Evolutionary conservation across 2,329 filamentous ascomycete species (phyloP).

Genomic region (Anisogramma anomala): DNA sequence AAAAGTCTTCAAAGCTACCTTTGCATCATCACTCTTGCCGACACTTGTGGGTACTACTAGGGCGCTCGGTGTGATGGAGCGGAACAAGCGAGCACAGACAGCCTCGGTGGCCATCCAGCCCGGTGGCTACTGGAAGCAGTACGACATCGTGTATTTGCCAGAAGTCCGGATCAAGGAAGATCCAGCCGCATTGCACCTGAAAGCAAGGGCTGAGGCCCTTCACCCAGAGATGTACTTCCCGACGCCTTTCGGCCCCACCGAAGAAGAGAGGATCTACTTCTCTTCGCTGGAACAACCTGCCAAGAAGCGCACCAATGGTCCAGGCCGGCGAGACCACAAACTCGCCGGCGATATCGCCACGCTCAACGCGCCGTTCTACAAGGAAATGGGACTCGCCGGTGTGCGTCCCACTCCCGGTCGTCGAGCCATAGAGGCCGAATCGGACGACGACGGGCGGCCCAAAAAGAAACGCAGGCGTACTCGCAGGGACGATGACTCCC

Average conservation of each 20-base stretch:
- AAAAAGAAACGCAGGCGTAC: neutral
- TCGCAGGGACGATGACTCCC: neutral
- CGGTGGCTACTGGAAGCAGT: constrained; percentile 9
- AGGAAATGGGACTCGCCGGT: constrained; percentile 17
- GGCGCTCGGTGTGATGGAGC: constrained; percentile 23
- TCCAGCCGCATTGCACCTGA: constrained; percentile 29
- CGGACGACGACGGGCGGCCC: constrained; percentile 7
- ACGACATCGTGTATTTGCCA: constrained; percentile 28
- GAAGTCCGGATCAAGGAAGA: constrained; percentile 30
- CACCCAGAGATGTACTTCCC: constrained; percentile 35
- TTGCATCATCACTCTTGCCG: constrained; percentile 23
- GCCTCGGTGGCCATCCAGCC: constrained; percentile 10
- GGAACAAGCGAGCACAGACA: constrained; percentile 15
- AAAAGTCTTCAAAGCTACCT: constrained; percentile 32
- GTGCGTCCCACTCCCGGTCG: constrained; percentile 10
- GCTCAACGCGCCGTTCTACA: constrained; percentile 40
- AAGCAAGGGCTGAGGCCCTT: constrained; percentile 36
- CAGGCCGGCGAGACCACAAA: constrained; percentile 23
- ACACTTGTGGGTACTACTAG: constrained; percentile 3
- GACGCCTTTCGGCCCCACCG: constrained; percentile 25
- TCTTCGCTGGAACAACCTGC: constrained; percentile 17
- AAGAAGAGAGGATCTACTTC: constrained; percentile 25
- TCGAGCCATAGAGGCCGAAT: constrained; percentile 6
- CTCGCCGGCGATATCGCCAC: constrained; percentile 34
- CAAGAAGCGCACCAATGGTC: constrained; percentile 15